Evolutionary conservation across 2,329 filamentous ascomycete genomes (phyloP).

Genomic region (Trichoderma oligosporum): DNA sequence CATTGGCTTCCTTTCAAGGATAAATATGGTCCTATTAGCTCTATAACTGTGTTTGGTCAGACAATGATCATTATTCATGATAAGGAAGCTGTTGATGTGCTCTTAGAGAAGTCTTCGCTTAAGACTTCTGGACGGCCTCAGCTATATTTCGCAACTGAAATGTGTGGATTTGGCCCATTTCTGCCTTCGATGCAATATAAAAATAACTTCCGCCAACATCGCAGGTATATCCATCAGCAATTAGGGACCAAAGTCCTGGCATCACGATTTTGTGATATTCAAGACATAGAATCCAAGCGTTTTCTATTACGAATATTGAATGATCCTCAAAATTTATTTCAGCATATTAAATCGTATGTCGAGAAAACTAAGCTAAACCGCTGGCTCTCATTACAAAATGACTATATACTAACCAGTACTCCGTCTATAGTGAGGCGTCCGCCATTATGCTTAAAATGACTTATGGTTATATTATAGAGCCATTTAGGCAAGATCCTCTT

Average conservation of each 20-base stretch:
- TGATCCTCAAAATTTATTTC: slow-evolving; percentile 23
- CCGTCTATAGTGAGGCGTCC: slow-evolving; percentile 24
- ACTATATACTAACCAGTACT: background rate
- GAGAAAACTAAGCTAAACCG: background rate
- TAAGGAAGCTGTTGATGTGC: slow-evolving; percentile 32
- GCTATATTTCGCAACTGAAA: slow-evolving; percentile 20
- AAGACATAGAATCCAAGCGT: slow-evolving; percentile 28
- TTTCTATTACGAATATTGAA: slow-evolving; percentile 27
- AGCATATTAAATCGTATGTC: slow-evolving; percentile 30
- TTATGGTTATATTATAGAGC: slow-evolving; percentile 28
- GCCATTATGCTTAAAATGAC: slow-evolving; percentile 23
- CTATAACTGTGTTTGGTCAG: slow-evolving; percentile 27
- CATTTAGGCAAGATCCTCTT: slow-evolving; percentile 24
- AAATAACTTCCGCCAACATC: slow-evolving; percentile 23
- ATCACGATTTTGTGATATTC: slow-evolving; percentile 23
- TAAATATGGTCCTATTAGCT: slow-evolving; percentile 30
- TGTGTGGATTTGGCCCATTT: slow-evolving; percentile 26
- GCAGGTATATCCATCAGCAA: slow-evolving; percentile 32
- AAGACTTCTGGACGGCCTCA: slow-evolving; percentile 24
- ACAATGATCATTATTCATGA: slow-evolving; percentile 43
- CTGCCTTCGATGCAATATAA: slow-evolving; percentile 23
- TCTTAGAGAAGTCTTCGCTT: slow-evolving; percentile 31
- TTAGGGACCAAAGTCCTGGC: slow-evolving; percentile 27
- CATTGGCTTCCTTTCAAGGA: slow-evolving; percentile 37
- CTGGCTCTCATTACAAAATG: background rate